These are phyloP conservation scores for Chlorella sp. DNA, from an alignment of 139 green algal species.

Conservation along the genomic window DNA sequence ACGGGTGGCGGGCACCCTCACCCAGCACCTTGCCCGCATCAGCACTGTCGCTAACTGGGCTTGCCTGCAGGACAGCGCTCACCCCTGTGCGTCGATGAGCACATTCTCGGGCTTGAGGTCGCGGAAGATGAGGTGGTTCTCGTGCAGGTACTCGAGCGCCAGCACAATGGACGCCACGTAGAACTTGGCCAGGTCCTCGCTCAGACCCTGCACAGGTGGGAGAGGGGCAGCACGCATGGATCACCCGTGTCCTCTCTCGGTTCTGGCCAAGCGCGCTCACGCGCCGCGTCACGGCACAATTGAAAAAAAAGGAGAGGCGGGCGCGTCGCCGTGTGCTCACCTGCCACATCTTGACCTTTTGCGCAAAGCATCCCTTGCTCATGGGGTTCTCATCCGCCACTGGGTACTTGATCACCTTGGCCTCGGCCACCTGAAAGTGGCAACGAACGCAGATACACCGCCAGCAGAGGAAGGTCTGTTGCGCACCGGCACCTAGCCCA, in stretches of 20 bases:
- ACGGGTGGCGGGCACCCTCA: too few species aligned
- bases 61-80: too few species aligned
- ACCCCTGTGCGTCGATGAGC: conserved; percentile 40
- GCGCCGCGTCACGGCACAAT: too few species aligned
- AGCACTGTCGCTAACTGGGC: too few species aligned
- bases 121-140: conserved; percentile 33
- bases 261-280: too few species aligned
- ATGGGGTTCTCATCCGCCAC: conserved; percentile 37
- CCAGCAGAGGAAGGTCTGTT: too few species aligned
- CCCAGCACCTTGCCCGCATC: too few species aligned
- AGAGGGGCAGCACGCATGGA: not conserved
- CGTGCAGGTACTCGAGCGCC: conserved; percentile 53
- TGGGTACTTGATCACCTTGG: conserved; percentile 67
- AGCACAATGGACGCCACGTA: conserved; percentile 46
- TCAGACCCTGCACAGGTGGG: conserved; percentile 24
- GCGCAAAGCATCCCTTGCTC: conserved; percentile 42
- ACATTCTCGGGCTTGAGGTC: conserved; percentile 59
- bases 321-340: too few species aligned
- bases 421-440: conserved; percentile 64
- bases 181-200: conserved; percentile 40
- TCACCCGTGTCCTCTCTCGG: too few species aligned
- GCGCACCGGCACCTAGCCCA: too few species aligned
- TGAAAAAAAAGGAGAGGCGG: too few species aligned
- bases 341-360: conserved; percentile 65
- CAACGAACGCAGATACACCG: too few species aligned